Evolutionary conservation across 2,329 filamentous ascomycete species (phyloP).

Genomic region (Orbilia brochopaga): DNA sequence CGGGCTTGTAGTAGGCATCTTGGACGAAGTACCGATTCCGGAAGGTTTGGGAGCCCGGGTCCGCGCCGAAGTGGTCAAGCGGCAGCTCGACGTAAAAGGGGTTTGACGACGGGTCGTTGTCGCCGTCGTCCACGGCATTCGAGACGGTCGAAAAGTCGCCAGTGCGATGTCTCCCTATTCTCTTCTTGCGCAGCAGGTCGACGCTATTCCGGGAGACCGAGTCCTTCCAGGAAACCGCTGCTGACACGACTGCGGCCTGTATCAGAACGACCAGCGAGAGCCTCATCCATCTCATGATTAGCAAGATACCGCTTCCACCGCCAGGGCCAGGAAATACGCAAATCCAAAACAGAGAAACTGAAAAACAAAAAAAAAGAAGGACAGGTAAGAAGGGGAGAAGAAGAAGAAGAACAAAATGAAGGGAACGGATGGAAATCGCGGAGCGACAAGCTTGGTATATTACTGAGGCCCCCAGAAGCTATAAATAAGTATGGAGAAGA

Average conservation of each 20-base stretch:
- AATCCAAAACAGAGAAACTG: conserved; percentile 4
- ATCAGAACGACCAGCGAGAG: conserved; percentile 23
- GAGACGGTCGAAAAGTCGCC: conserved; percentile 26
- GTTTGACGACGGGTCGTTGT: conserved; percentile 14
- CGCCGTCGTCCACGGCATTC: conserved; percentile 20
- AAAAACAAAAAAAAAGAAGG: conserved; percentile 6
- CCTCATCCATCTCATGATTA: conserved; percentile 31
- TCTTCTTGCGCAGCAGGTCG: conserved; percentile 33
- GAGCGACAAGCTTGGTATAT: too few relatives aligned
- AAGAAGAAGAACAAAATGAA: neutral
- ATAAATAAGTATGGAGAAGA: conserved; percentile 27
- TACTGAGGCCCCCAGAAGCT: neutral
- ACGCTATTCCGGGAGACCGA: conserved; percentile 40
- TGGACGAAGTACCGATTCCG: conserved; percentile 54
- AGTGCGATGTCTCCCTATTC: conserved; percentile 5
- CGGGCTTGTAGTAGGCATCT: conserved; percentile 52
- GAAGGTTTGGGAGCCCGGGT: conserved; percentile 43
- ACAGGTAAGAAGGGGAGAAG: neutral
- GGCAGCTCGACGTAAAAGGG: conserved; percentile 51
- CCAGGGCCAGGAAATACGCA: conserved; percentile 10
- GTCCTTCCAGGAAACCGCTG: conserved; percentile 41
- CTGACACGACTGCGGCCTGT: conserved; percentile 17
- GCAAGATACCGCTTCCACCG: conserved; percentile 17
- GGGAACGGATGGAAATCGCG: neutral
- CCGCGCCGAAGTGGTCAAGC: conserved; percentile 52